phyloP scores from a whole-genome alignment of 2,329 filamentous ascomycete genomes.

The Cladosporium halotolerans region DNA sequence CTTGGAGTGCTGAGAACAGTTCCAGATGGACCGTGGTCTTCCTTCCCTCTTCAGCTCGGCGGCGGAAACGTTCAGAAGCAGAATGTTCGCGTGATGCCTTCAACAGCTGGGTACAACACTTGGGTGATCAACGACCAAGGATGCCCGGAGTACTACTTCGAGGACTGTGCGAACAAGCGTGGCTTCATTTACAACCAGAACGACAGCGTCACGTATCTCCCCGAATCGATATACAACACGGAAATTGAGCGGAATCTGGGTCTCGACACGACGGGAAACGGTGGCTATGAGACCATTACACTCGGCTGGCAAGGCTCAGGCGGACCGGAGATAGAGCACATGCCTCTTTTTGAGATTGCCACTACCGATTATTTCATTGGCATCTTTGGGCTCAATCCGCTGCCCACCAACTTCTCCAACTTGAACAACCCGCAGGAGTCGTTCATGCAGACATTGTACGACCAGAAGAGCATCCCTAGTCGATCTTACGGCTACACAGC shows the following conservation, averaged over 20 bases:
- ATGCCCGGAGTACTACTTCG: constrained; percentile 24
- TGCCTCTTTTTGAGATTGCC: constrained; percentile 25
- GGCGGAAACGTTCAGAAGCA: constrained; percentile 23
- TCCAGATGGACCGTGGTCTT: constrained; percentile 32
- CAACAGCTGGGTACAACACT: constrained; percentile 27
- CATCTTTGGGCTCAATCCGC: constrained; percentile 30
- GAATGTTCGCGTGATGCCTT: constrained; percentile 28
- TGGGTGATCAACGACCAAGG: constrained; percentile 25
- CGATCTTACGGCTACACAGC: constrained; percentile 34
- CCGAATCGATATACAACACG: constrained; percentile 56
- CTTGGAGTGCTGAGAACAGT: neutral
- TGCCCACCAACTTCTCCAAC: constrained; percentile 32
- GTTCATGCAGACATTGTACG: constrained; percentile 28
- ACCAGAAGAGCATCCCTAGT: constrained; percentile 30
- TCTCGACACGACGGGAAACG: constrained; percentile 25
- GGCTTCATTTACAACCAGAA: constrained; percentile 43
- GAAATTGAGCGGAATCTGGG: constrained; percentile 53
- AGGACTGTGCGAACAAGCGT: constrained; percentile 25
- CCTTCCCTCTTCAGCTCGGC: constrained; percentile 32
- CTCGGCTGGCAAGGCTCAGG: constrained; percentile 32
- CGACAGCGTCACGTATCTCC: constrained; percentile 53
- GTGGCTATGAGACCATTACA: constrained; percentile 30
- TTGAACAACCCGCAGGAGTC: constrained; percentile 30
- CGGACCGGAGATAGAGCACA: constrained; percentile 24
- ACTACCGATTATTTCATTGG: constrained; percentile 28